These are phyloP conservation scores for Zygotorulaspora chibaensis DNA, from an alignment of 805 yeast genomes.

Conservation along the genomic window DNA sequence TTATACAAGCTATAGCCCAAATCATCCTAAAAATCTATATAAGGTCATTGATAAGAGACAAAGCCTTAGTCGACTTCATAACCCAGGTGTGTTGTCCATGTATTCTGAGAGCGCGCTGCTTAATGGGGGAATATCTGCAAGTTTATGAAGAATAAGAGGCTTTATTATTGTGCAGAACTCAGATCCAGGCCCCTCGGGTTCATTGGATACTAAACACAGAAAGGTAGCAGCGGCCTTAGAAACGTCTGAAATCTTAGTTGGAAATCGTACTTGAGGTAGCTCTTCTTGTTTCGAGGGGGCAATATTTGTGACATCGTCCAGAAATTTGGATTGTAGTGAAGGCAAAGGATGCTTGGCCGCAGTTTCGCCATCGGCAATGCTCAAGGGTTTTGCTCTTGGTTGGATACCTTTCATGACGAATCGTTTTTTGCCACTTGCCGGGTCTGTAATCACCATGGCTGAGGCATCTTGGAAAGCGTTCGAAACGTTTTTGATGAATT, in stretches of 20 bases:
- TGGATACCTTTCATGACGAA: slow-evolving; percentile 93
- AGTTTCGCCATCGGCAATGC: slow-evolving; percentile 42
- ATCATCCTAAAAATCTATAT: too few species aligned
- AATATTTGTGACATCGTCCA: slow-evolving; percentile 18
- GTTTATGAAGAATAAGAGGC: slow-evolving; percentile 28
- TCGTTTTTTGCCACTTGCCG: slow-evolving; percentile 61
- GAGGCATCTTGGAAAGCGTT: slow-evolving; percentile 82
- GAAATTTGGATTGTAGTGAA: slow-evolving; percentile 19
- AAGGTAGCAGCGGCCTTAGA: slow-evolving; percentile 33
- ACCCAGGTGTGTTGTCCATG: slow-evolving; percentile 29
- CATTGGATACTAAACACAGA: slow-evolving; percentile 33
- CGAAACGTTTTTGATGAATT: slow-evolving; percentile 90
- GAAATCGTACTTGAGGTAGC: slow-evolving; percentile 29
- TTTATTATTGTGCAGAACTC: slow-evolving; percentile 29
- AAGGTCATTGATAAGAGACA: too few species aligned
- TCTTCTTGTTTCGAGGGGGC: slow-evolving; percentile 23
- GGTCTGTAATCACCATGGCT: slow-evolving; percentile 82
- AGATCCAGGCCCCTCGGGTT: slow-evolving; percentile 25
- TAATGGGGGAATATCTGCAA: slow-evolving; percentile 34
- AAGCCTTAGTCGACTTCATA: slow-evolving; percentile 4
- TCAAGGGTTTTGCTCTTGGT: slow-evolving; percentile 65
- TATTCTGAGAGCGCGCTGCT: slow-evolving; percentile 31
- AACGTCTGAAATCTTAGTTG: slow-evolving; percentile 30
- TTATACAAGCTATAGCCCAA: too few species aligned
- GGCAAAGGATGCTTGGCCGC: slow-evolving; percentile 34